Evolutionary conservation across 2,329 filamentous ascomycete species (phyloP).

Genomic region (Meredithiella fracta): DNA sequence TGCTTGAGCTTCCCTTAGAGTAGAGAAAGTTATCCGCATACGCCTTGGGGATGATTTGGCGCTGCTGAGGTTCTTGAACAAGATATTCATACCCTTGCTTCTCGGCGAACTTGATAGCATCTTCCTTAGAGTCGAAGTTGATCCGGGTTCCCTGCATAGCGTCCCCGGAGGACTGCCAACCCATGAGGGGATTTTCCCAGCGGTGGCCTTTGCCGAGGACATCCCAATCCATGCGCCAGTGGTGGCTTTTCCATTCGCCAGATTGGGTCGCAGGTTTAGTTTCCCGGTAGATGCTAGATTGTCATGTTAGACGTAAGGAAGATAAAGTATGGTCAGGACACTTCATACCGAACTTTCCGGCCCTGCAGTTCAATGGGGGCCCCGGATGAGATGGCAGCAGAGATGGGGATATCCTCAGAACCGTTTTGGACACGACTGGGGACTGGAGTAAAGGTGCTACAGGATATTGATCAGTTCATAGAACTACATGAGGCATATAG

Average conservation of each 20-base stretch:
- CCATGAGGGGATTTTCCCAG: constrained; percentile 98
- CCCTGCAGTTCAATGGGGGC: constrained; percentile 89
- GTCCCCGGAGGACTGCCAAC: constrained; percentile 93
- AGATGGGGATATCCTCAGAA: constrained; percentile 61
- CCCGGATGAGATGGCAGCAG: constrained; percentile 77
- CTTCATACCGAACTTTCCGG: constrained; percentile 69
- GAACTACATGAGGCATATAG: not conserved
- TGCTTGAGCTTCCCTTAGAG: constrained; percentile 69
- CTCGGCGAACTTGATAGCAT: constrained; percentile 86
- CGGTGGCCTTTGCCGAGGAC: constrained; percentile 78
- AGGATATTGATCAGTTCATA: not conserved
- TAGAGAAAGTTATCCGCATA: constrained; percentile 96
- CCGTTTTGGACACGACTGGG: constrained; percentile 82
- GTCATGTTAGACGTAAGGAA: not conserved
- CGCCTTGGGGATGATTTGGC: constrained; percentile 74
- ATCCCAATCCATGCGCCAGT: constrained; percentile 99
- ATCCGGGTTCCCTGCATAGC: constrained; percentile 87
- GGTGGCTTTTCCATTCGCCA: constrained; percentile 64
- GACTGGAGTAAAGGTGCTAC: constrained; percentile 74
- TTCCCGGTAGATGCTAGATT: constrained; percentile 69
- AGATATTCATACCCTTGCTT: constrained; percentile 99
- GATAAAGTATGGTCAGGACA: not conserved
- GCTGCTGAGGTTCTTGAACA: constrained; percentile 86
- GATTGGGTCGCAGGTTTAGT: constrained; percentile 94
- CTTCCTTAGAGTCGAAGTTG: constrained; percentile 83